These are phyloP conservation scores for Apiospora koreana DNA, from an alignment of 2,329 filamentous ascomycete species.

Conservation along the genomic window DNA sequence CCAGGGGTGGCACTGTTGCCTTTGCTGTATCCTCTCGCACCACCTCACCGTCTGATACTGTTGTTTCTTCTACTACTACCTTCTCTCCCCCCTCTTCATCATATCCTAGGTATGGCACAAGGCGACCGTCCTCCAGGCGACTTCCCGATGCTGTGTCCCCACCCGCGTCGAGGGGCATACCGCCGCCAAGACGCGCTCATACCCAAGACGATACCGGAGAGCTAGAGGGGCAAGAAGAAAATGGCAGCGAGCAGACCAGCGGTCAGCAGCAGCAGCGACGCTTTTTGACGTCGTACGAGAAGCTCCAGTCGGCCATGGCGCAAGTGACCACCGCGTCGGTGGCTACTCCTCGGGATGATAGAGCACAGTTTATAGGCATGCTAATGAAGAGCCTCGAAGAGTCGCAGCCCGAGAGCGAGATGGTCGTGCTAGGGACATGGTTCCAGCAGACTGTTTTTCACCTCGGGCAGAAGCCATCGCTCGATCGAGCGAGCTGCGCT, in stretches of 20 bases:
- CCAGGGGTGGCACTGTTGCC: slow-evolving; percentile 2
- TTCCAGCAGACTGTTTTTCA: background rate
- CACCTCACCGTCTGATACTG: background rate
- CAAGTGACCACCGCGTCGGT: background rate
- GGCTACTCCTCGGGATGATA: background rate
- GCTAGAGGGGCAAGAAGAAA: background rate
- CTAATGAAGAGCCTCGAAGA: slow-evolving; percentile 8
- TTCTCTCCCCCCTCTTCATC: background rate
- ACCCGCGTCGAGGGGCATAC: background rate
- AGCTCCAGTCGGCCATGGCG: slow-evolving; percentile 7
- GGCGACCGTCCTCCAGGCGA: background rate
- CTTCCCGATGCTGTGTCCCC: slow-evolving; percentile 9
- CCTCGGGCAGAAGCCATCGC: background rate
- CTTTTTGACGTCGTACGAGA: background rate
- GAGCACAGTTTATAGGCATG: slow-evolving; percentile 11
- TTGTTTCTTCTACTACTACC: background rate
- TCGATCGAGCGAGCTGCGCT: slow-evolving; percentile 11
- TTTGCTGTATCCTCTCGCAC: slow-evolving; percentile 1
- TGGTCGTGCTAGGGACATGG: background rate
- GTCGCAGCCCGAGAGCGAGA: background rate
- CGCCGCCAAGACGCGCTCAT: background rate
- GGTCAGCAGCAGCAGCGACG: background rate
- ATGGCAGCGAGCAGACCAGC: background rate
- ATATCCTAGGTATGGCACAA: background rate
- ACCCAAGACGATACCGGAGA: background rate